Conservation (phyloP, 805 yeast species). For the Lachancea lanzarotensis region DNA sequence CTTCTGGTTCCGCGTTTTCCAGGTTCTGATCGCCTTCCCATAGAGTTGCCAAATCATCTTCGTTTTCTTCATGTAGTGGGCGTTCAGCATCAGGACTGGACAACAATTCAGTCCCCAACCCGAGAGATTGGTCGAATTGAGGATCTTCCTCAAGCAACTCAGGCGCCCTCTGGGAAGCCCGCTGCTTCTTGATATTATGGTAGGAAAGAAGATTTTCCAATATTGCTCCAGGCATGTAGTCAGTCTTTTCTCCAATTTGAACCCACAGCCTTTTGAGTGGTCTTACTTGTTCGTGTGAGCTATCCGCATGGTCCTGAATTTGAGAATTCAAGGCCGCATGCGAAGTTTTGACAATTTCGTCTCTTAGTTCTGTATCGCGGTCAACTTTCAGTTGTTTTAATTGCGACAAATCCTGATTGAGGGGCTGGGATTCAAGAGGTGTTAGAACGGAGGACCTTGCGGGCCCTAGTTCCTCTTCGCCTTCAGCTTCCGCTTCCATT, state of each 20-base stretch:
- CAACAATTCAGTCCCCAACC: constrained; percentile 17
- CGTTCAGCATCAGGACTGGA: constrained; percentile 1
- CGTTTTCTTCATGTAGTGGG: background rate
- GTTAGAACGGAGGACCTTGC: constrained; percentile 19
- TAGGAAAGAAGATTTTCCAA: constrained; percentile 14
- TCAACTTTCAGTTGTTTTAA: constrained; percentile 16
- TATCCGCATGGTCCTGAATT: background rate
- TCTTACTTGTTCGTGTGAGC: background rate
- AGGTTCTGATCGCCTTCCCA: background rate
- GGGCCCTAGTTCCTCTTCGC: constrained; percentile 11
- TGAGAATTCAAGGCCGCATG: background rate
- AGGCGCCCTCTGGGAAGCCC: constrained; percentile 1
- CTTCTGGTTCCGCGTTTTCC: constrained; percentile 5
- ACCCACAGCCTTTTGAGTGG: constrained; percentile 19
- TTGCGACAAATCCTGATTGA: constrained; percentile 10
- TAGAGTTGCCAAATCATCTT: constrained; percentile 1
- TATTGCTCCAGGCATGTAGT: constrained; percentile 18
- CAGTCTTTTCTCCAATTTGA: constrained; percentile 15
- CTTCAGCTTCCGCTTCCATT: constrained; percentile 27
- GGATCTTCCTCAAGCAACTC: constrained; percentile 14
- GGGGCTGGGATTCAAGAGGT: constrained; percentile 8
- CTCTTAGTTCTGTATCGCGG: constrained; percentile 18
- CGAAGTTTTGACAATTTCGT: constrained; percentile 11
- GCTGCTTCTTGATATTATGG: constrained; percentile 16
- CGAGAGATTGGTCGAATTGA: constrained; percentile 22